A percentile compares a stretch with the other conserved stretches of the same genome.
These are phyloP conservation scores for Clonostachys solani DNA, from an alignment of 2,329 filamentous ascomycete genomes.

Conservation along the genomic window DNA sequence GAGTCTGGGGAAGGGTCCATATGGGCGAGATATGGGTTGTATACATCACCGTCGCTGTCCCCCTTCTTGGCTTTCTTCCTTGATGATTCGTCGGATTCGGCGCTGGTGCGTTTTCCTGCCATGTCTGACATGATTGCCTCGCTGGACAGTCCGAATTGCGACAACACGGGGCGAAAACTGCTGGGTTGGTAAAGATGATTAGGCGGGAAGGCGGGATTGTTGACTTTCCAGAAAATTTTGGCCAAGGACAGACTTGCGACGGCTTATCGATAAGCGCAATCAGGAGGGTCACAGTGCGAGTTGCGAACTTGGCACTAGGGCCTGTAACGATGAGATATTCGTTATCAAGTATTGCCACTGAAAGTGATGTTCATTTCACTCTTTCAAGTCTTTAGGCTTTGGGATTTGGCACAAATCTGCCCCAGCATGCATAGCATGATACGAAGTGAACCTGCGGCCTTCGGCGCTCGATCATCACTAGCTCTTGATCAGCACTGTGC, in stretches of 20 bases:
- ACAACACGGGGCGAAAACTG: not conserved
- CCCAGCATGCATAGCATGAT: no score
- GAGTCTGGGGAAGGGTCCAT: constrained; percentile 46
- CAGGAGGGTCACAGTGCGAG: not conserved
- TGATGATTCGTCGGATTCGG: constrained; percentile 33
- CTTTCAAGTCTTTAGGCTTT: not conserved
- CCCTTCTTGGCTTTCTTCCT: constrained; percentile 39
- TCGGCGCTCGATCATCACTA: no score
- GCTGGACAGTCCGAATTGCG: constrained; percentile 3
- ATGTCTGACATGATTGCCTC: constrained; percentile 31
- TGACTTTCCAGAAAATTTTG: constrained; percentile 17
- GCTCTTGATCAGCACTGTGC: no score
- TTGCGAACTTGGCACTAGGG: not conserved
- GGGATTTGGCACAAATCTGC: no score
- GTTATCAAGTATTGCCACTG: not conserved
- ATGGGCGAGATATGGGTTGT: constrained; percentile 91
- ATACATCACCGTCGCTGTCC: constrained; percentile 20
- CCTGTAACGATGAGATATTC: no score
- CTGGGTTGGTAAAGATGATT: not conserved
- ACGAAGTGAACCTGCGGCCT: no score
- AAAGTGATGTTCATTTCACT: not conserved
- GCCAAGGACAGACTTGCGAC: constrained; percentile 10
- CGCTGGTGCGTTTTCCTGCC: constrained; percentile 37
- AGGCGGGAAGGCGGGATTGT: not conserved
- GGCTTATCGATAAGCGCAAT: constrained; percentile 8